These are phyloP conservation scores for Colletotrichum spaethianum DNA, from an alignment of 2,329 filamentous ascomycete genomes.

Conservation along the genomic window DNA sequence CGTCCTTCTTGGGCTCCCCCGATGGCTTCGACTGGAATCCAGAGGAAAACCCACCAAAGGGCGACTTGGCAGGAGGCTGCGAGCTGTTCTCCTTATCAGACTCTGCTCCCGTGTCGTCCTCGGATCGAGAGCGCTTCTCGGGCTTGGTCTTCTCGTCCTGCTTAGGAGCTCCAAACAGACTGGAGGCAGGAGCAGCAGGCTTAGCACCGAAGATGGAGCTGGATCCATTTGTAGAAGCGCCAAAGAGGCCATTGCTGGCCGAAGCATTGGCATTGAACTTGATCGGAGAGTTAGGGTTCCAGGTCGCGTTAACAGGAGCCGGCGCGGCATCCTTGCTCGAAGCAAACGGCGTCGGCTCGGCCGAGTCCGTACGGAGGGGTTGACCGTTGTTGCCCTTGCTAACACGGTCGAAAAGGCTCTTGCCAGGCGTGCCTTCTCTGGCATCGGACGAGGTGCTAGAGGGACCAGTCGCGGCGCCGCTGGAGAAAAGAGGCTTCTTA, in stretches of 20 bases:
- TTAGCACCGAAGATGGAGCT: conserved; percentile 56
- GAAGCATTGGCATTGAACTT: conserved; percentile 62
- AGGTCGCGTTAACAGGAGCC: conserved; percentile 59
- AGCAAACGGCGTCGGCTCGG: conserved; percentile 50
- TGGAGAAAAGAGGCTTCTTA: conserved; percentile 46
- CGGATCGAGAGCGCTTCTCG: conserved; percentile 41
- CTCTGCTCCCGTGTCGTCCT: conserved; percentile 53
- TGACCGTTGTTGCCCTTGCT: conserved; percentile 65
- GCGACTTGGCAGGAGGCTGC: conserved; percentile 51
- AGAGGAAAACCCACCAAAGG: conserved; percentile 45
- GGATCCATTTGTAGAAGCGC: conserved; percentile 46
- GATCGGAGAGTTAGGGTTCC: conserved; percentile 66
- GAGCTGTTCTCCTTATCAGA: conserved; percentile 62
- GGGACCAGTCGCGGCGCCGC: conserved; percentile 41
- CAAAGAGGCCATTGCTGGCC: conserved; percentile 40
- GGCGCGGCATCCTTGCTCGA: conserved; percentile 52
- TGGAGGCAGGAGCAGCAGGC: conserved; percentile 50
- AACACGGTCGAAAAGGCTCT: conserved; percentile 70
- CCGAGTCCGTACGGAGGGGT: conserved; percentile 57
- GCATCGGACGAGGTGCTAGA: conserved; percentile 58
- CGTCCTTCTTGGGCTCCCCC: conserved; percentile 43
- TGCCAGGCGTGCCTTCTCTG: conserved; percentile 60
- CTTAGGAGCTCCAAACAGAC: conserved; percentile 54
- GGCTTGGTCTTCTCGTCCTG: conserved; percentile 46
- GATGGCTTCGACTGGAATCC: conserved; percentile 52